Percentiles rank a stretch among this genome's conserved stretches.
Conservation (phyloP, 2,329 filamentous ascomycete genomes). For the Cladosporium velox region DNA sequence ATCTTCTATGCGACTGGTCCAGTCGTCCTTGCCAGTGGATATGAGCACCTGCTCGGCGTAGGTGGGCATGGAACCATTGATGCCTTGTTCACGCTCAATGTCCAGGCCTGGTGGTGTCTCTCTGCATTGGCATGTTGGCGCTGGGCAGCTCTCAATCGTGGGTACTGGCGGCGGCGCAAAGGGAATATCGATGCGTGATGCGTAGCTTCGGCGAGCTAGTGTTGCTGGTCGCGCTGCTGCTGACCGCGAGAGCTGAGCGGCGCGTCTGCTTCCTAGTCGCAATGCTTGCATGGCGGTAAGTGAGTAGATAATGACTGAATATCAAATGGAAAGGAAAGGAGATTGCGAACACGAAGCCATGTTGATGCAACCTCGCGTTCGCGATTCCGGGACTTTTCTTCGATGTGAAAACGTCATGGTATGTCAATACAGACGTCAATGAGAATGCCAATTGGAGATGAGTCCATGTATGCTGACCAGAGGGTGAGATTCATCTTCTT, state of each 20-base stretch:
- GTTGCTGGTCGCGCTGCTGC: not conserved
- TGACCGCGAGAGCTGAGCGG: not conserved
- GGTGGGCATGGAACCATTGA: slow-evolving; percentile 75
- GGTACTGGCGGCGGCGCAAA: slow-evolving; percentile 44
- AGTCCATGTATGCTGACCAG: not conserved
- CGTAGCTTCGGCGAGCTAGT: slow-evolving; percentile 12
- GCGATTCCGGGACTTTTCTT: slow-evolving; percentile 12
- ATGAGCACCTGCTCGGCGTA: slow-evolving; percentile 84
- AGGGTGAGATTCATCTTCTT: not conserved
- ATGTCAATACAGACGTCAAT: slow-evolving; percentile 3
- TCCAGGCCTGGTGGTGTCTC: slow-evolving; percentile 65
- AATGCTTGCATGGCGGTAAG: slow-evolving; percentile 5
- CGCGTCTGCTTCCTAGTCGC: slow-evolving; percentile 3
- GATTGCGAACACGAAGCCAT: not conserved
- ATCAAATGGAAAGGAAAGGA: not conserved
- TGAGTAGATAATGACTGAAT: not conserved
- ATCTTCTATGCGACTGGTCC: slow-evolving; percentile 82
- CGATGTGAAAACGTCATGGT: slow-evolving; percentile 5
- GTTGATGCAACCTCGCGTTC: not conserved
- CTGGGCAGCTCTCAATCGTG: slow-evolving; percentile 63
- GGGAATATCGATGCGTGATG: slow-evolving; percentile 34
- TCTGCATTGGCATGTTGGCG: slow-evolving; percentile 75
- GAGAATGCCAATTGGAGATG: not conserved
- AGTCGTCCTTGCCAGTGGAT: slow-evolving; percentile 77
- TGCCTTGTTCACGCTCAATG: slow-evolving; percentile 69